Conservation (phyloP, 192 early-diverging fungal genomes). For the Gaertneriomyces sp. region DNA sequence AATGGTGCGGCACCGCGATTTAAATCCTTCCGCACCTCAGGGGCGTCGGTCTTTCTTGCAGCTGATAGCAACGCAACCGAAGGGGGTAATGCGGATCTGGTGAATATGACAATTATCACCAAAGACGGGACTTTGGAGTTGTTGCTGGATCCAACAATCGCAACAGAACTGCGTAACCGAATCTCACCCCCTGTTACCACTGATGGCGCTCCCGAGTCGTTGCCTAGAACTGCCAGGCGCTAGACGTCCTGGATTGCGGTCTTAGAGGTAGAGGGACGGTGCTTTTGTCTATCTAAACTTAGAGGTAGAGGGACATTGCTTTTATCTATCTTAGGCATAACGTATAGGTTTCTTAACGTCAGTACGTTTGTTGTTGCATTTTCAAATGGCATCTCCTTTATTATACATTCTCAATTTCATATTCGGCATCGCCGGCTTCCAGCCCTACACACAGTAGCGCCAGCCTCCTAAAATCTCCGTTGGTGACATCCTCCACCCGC, state of each 20-base stretch:
- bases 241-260: too few species aligned
- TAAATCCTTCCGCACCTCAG: background rate
- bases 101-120: background rate
- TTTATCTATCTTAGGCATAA: too few species aligned
- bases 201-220: too few species aligned
- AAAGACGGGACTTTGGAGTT: background rate
- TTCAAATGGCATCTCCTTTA: too few species aligned
- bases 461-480: constrained; percentile 35
- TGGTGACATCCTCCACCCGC: constrained; percentile 36
- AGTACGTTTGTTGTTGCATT: too few species aligned
- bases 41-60: background rate
- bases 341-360: too few species aligned
- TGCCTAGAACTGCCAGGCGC: too few species aligned
- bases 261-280: too few species aligned
- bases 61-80: background rate
- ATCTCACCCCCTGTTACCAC: background rate
- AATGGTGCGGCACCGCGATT: background rate
- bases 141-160: background rate
- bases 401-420: too few species aligned
- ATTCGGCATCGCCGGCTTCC: background rate
- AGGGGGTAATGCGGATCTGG: background rate
- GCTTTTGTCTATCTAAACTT: too few species aligned
- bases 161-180: background rate
- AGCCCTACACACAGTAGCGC: constrained; percentile 25
- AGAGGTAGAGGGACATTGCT: too few species aligned